Evolutionary conservation across 129 eudicot genomes (phyloP), one percentile per base, ranked within the genome.

Genomic region (Flaveria bidentis): DNA sequence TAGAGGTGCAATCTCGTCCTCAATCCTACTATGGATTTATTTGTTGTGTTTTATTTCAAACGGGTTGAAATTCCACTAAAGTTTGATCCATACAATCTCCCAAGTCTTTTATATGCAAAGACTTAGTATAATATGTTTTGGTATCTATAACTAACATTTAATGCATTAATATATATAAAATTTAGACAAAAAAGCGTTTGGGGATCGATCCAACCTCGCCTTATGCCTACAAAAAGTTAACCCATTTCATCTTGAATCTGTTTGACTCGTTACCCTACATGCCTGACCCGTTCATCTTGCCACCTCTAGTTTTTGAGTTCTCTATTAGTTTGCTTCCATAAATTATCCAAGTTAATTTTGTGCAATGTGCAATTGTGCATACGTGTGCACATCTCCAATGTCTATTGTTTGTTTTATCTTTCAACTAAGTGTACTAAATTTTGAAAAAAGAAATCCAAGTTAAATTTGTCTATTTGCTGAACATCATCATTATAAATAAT

Each of bases 181-280:
- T 6, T 13, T 36, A 65, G 26, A 65, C 25, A 65, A 65, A 61
- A 61, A 61, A 9, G n/a, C 13, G 0, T 5, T 65, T 33, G 70
- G 6, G 39, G 50, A 9, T 8, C 15, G 8, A 36, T 18, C 26
- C 49, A 15, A 65, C 13, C 25, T n/a, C 22, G 39, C 25, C 15
- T 66, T 2, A n/a, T n/a, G 15, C 15, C 16, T 39, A 39, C 26
- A 36, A 16, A 8, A 6, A 30, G 16, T 2, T 0, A 20, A 39
- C 51, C 28, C 71, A n/a, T 66, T n/a, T 66, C 51, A 66, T 36
- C 50, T 36, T 66, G 70, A 66, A 63, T 17, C 71, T 2, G 15
- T 39, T 66, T 65, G 42, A 26, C 67, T 6, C 3, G 67, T 61
- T 61, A 12, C 42, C 9, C 42, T 25, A 26, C 10, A 10, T 11